Evolutionary conservation across 768 basidiomycete genomes (phyloP), one percentile per base, ranked within the genome.

Genomic region (Boletus vinaceobasis): DNA sequence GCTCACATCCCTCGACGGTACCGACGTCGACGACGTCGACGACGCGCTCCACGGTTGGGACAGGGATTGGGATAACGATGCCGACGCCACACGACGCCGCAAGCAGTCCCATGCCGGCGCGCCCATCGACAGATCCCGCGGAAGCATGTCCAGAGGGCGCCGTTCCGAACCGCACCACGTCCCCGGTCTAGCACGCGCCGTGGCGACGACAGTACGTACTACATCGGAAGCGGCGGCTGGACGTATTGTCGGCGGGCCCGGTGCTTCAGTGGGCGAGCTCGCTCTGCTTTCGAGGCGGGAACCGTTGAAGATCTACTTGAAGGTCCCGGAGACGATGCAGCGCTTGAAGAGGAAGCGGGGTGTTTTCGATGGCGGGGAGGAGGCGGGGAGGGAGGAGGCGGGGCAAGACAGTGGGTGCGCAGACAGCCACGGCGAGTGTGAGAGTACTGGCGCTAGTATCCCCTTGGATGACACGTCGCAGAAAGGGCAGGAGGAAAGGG

Each of bases 191-290:
- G 13, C 26, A 7, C 13, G 15, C 1, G 8, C 32, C 5, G 31
- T 8, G 14, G 11, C 36, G 6, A 13, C 23, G 8, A 21, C 11
- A 13, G 14, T n/a, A 8, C 43, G 38, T n/a, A 43, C 31, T 3
- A 17, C 23, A 7, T 53, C 57, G 37, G 57, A 53, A 4, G n/a
- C 26, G 44, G 43, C 26, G 14, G 10, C 14, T 17, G 13, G 5
- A 21, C 43, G 46, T 15, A 4, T 5, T 48, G 35, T 38, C 13
- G 67, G 68, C 15, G 68, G 68, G 0, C 64, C 63, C 5, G 33
- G 35, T 13, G 65, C 67, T 7, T 58, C 63, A 19, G 3, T 65
- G 45, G 39, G 48, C 1, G 57, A 70, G 32, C 38, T 70, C 6
- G 32, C 27, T 17, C 0, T 36, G 19, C 50, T 68, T 1, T 63